Evolutionary conservation across 1,284 basidiomycete genomes (phyloP).

Genomic region (Agaricales sp.): DNA sequence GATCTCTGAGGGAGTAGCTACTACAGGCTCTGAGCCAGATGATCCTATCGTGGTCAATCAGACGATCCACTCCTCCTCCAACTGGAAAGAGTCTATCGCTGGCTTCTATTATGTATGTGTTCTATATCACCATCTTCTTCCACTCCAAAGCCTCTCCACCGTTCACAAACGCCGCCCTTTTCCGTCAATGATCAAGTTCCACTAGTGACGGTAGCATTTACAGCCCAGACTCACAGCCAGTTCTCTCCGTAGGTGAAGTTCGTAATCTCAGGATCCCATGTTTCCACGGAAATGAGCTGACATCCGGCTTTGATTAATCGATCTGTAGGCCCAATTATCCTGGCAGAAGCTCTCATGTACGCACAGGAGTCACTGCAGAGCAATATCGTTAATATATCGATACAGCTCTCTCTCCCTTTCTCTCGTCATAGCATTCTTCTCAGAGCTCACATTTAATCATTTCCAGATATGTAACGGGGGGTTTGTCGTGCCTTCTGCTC

Average conservation of each 20-base stretch:
- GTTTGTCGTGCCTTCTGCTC: constrained; percentile 69
- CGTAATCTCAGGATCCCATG: too few species aligned
- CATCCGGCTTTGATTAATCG: too few species aligned
- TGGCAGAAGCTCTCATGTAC: background rate
- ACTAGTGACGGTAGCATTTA: too few species aligned
- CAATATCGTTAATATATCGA: constrained; percentile 29
- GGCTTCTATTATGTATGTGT: constrained; percentile 48
- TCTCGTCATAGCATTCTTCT: constrained; percentile 5
- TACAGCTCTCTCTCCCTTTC: constrained; percentile 31
- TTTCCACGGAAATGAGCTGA: too few species aligned
- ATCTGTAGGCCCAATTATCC: background rate
- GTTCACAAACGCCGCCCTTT: too few species aligned
- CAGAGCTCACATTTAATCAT: constrained; percentile 11
- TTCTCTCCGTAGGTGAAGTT: too few species aligned
- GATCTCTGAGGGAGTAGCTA: background rate
- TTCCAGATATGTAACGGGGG: constrained; percentile 84
- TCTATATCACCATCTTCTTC: background rate
- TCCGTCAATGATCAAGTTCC: too few species aligned
- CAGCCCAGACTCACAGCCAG: too few species aligned
- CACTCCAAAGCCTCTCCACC: background rate
- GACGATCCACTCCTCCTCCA: constrained; percentile 32
- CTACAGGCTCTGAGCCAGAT: constrained; percentile 6
- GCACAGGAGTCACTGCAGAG: constrained; percentile 9
- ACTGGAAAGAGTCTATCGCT: constrained; percentile 62
- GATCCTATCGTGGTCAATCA: constrained; percentile 16